A percentile compares a stretch with the other conserved stretches of the same genome.
These are phyloP conservation scores for Mycocentrospora acerina DNA, from an alignment of 2,329 filamentous ascomycete genomes.

Conservation along the genomic window DNA sequence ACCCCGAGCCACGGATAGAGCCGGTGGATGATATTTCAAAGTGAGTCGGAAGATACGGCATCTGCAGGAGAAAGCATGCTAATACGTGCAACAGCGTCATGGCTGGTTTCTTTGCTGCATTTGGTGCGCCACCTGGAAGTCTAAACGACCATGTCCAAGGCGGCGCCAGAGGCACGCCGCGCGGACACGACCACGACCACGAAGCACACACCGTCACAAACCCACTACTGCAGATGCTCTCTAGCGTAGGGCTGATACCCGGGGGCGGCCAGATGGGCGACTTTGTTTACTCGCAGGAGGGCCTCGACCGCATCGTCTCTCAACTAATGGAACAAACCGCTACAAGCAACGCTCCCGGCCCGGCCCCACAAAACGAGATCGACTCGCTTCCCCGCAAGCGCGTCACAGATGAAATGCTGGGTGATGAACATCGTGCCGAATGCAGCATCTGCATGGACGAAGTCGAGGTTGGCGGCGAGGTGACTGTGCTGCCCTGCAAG, in stretches of 20 bases:
- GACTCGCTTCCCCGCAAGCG: slow-evolving; percentile 69
- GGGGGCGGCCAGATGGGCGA: slow-evolving; percentile 62
- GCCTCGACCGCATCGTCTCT: slow-evolving; percentile 83
- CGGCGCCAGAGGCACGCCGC: slow-evolving; percentile 8
- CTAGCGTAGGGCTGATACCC: slow-evolving; percentile 30
- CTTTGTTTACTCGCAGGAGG: slow-evolving; percentile 87
- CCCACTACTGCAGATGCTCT: slow-evolving; percentile 51
- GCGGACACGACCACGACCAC: slow-evolving; percentile 6
- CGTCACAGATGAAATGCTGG: slow-evolving; percentile 70
- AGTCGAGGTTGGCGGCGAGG: slow-evolving; percentile 70
- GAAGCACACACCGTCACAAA: slow-evolving; percentile 7
- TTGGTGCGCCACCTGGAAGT: slow-evolving; percentile 30
- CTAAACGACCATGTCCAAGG: slow-evolving; percentile 10
- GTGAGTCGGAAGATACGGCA: slow-evolving; percentile 45
- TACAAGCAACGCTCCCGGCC: slow-evolving; percentile 75
- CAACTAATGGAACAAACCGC: slow-evolving; percentile 84
- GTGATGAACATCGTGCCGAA: slow-evolving; percentile 67
- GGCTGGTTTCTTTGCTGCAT: slow-evolving; percentile 34
- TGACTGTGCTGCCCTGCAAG: slow-evolving; percentile 77
- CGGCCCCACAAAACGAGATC: slow-evolving; percentile 76
- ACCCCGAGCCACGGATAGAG: slow-evolving; percentile 50
- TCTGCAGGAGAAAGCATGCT: slow-evolving; percentile 8
- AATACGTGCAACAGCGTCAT: slow-evolving; percentile 30
- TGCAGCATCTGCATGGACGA: slow-evolving; percentile 96
- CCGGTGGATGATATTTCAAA: slow-evolving; percentile 49